Base-by-base conservation (phyloP, 2,329 filamentous ascomycete genomes). In the Exophiala lecanii-corni region DNA sequence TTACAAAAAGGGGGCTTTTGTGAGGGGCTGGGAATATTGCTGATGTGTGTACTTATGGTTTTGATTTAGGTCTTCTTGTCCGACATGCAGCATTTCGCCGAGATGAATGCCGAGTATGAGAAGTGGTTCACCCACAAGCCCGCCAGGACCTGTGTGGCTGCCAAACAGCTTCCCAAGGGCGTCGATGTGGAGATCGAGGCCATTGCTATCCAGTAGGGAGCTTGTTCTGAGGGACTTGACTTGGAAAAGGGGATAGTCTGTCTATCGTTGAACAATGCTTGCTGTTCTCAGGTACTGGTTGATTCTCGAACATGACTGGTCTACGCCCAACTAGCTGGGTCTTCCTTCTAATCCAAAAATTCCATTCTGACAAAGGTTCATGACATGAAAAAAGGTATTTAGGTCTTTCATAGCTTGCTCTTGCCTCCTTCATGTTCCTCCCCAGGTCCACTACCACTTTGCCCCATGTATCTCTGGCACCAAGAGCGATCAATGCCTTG, bases 401-500 rank as follows among this genome's bases (percentile, higher is more conserved):
- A 17, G 21, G 16, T 20, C 21, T 33, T 15, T 56, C 49, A 69
- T 38, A 69, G 51, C 55, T 63, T 62, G 51, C 63, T 67, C 57
- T 31, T 45, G 9, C 43, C 41, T 50, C 73, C 70, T 5, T 71
- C 74, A 33, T 76, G 72, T 59, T 88, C 83, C 3, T 79, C 73
- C 55, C 89, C 85, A 97, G 73, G 66, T 87, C 87, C 15, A 96
- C 82, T 1, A 96, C 87, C 1, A 97, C 91, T 74, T 97, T 97
- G 0, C 91, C 91, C 91, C 91, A 97, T 1, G 89, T 95, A 38
- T 84, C 86, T 47, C 91, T 74, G 1, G 79, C 79, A 1, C 87
- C 89, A 42, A 97, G 67, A 2, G 85, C 85, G 57, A 82, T 73
- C 57, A 97, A 64, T 1, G 89, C 89, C 48, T 77, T 78, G 0